phyloP scores from a whole-genome alignment of 306 rosid species.

The Vicia villosa region DNA sequence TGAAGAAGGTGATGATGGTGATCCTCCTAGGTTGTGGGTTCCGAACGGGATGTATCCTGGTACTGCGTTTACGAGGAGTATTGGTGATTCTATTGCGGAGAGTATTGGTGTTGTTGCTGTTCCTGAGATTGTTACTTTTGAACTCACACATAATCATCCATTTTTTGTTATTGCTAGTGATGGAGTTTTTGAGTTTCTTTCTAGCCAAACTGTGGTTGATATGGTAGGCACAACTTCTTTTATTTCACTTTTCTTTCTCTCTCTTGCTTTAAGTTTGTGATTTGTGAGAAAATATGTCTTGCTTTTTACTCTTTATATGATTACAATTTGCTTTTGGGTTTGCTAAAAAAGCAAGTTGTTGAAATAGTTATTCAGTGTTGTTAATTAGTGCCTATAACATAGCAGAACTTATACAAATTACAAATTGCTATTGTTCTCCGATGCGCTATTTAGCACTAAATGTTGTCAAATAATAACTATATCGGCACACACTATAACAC shows the following conservation, averaged over 20 bases:
- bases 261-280: conserved; percentile 33
- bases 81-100: conserved; percentile 97
- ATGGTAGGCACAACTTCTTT: conserved; percentile 58
- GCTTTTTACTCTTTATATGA: conserved; percentile 16
- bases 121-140: conserved; percentile 89
- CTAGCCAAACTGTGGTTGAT: conserved; percentile 93
- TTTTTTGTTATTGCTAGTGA: conserved; percentile 97
- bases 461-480: too few relatives aligned
- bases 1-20: conserved; percentile 97
- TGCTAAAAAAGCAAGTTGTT: conserved; percentile 30
- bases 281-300: conserved; percentile 26
- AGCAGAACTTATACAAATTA: too few relatives aligned
- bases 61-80: conserved; percentile 92
- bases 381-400: too few relatives aligned
- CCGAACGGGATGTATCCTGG: conserved; percentile 99
- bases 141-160: conserved; percentile 80
- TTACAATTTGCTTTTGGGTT: conserved; percentile 37
- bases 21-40: conserved; percentile 96
- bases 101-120: conserved; percentile 91
- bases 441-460: too few relatives aligned
- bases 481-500: too few relatives aligned
- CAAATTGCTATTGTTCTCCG: too few relatives aligned
- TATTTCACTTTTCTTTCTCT: conserved; percentile 33
- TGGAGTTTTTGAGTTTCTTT: conserved; percentile 96
- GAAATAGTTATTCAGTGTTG: conserved; percentile 18